phyloP scores from a whole-genome alignment of 2,329 filamentous ascomycete species.

The Xylaria sp. region DNA sequence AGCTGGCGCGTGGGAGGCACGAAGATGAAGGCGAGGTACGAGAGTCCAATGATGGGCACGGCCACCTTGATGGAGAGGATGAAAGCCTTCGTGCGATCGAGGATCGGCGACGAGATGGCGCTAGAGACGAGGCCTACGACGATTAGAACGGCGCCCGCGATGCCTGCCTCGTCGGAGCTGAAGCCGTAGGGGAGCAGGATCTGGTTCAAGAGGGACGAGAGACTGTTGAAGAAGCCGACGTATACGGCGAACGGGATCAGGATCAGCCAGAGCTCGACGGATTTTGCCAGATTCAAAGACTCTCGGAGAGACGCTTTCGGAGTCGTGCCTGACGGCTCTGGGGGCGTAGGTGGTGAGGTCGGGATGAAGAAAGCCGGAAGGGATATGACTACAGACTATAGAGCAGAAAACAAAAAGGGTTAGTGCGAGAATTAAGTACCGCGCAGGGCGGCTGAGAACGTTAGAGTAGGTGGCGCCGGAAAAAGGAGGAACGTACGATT shows the following conservation, averaged over 20 bases:
- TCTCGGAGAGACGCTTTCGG: constrained; percentile 64
- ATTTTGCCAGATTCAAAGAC: constrained; percentile 70
- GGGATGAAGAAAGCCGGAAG: constrained; percentile 87
- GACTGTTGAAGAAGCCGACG: constrained; percentile 92
- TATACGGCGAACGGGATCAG: constrained; percentile 84
- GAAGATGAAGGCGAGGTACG: constrained; percentile 84
- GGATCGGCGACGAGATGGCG: constrained; percentile 81
- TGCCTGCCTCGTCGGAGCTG: constrained; percentile 84
- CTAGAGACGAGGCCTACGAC: constrained; percentile 83
- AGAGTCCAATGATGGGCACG: constrained; percentile 77
- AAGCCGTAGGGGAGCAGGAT: constrained; percentile 89
- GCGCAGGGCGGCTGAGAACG: background rate
- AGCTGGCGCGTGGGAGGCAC: constrained; percentile 71
- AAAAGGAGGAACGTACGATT: constrained; percentile 68
- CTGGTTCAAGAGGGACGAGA: constrained; percentile 89
- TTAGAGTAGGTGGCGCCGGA: constrained; percentile 22
- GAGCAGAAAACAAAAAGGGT: background rate
- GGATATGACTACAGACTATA: constrained; percentile 63
- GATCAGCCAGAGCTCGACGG: constrained; percentile 82
- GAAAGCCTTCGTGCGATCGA: constrained; percentile 87
- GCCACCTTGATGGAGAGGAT: constrained; percentile 77
- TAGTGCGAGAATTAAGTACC: background rate
- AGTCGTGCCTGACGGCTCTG: constrained; percentile 73
- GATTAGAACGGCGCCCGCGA: constrained; percentile 89
- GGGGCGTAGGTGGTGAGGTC: constrained; percentile 78